A percentile compares a stretch with the other conserved stretches of the same genome.
Evolutionary conservation across 441 rosid genomes (phyloP).

Genomic region (Arabidopsis hybrid): DNA sequence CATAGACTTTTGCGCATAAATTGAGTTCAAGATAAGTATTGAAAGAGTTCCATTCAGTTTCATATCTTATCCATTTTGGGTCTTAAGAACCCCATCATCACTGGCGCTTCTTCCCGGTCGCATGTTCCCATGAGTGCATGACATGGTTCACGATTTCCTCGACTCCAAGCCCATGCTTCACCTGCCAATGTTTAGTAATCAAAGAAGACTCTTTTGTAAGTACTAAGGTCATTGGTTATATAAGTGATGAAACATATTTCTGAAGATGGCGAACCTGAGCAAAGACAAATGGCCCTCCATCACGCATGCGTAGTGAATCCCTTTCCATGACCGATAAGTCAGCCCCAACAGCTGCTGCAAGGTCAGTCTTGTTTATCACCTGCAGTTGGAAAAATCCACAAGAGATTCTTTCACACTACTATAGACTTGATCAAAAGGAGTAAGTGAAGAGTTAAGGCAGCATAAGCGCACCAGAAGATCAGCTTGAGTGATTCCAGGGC

Average conservation of each 20-base stretch:
- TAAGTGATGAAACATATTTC: neutral
- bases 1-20: constrained; percentile 17
- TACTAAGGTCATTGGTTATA: constrained; percentile 15
- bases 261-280: constrained; percentile 69
- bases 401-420: constrained; percentile 21
- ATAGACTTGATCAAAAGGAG: constrained; percentile 27
- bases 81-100: constrained; percentile 32
- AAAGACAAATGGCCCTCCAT: constrained; percentile 96
- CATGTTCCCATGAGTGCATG: constrained; percentile 77
- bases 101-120: constrained; percentile 78
- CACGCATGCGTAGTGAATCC: constrained; percentile 94
- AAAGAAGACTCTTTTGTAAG: constrained; percentile 17
- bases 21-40: constrained; percentile 15
- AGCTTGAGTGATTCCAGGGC: constrained; percentile 99
- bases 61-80: constrained; percentile 12
- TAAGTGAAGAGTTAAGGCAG: neutral
- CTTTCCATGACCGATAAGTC: constrained; percentile 88
- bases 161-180: constrained; percentile 86
- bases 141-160: constrained; percentile 79
- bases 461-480: constrained; percentile 67
- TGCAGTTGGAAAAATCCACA: constrained; percentile 33
- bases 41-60: constrained; percentile 10
- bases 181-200: constrained; percentile 47
- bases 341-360: constrained; percentile 89
- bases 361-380: constrained; percentile 98